These are phyloP conservation scores for Epithemia pelagica DNA, from an alignment of 108 stramenopile genomes.

Conservation along the genomic window DNA sequence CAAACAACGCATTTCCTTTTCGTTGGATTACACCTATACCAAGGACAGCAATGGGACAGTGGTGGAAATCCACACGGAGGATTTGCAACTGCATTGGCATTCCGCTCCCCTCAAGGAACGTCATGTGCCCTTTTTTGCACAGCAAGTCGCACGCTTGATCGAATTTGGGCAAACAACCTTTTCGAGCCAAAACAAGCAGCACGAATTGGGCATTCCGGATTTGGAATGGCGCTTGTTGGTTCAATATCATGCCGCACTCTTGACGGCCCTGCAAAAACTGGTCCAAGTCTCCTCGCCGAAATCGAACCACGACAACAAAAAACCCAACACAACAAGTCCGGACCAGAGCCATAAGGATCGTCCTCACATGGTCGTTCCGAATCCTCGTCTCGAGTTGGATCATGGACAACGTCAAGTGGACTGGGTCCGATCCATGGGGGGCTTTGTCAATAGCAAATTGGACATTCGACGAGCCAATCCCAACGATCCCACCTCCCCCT, in stretches of 20 bases:
- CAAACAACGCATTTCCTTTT: neutral
- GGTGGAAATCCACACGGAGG: neutral
- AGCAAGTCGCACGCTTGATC: neutral
- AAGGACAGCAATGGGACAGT: neutral
- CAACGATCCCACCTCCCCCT: slow-evolving; percentile 3
- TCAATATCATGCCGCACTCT: neutral
- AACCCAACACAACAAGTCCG: neutral
- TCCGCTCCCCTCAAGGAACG: neutral
- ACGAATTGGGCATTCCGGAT: neutral
- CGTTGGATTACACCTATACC: neutral
- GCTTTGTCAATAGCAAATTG: slow-evolving; percentile 15
- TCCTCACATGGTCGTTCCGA: neutral
- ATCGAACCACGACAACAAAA: neutral
- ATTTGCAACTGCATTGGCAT: neutral
- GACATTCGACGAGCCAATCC: slow-evolving; percentile 13
- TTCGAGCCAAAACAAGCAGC: neutral
- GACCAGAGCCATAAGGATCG: neutral
- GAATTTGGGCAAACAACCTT: neutral
- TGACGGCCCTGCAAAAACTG: neutral
- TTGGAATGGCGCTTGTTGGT: neutral
- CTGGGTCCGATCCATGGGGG: slow-evolving; percentile 5
- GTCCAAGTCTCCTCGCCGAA: neutral
- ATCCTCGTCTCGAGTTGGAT: neutral
- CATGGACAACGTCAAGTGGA: neutral
- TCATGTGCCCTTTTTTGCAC: neutral